Conservation (phyloP, 2,329 filamentous ascomycete species). For the Fusarium sp. region DNA sequence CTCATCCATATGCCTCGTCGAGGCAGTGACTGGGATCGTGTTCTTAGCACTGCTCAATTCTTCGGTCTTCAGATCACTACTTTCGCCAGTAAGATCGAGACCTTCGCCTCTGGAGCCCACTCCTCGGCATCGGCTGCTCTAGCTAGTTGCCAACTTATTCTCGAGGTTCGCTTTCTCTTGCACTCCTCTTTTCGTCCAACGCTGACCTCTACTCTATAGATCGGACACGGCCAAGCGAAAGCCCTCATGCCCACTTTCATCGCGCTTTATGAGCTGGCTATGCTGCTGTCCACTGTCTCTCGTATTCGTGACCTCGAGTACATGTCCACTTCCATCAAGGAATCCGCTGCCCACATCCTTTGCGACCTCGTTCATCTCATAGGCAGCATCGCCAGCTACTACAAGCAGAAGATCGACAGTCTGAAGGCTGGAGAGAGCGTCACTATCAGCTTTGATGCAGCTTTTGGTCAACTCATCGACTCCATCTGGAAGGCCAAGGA, state of each 20-base stretch:
- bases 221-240: constrained; percentile 54
- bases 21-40: constrained; percentile 58
- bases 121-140: constrained; percentile 50
- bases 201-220: constrained; percentile 46
- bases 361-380: constrained; percentile 53
- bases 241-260: constrained; percentile 56
- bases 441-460: constrained; percentile 53
- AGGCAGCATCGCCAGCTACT: constrained; percentile 52
- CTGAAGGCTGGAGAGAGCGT: constrained; percentile 42
- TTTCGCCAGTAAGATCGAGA: constrained; percentile 52
- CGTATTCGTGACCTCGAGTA: constrained; percentile 54
- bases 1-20: constrained; percentile 56
- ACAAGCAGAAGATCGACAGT: constrained; percentile 52
- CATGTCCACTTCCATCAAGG: constrained; percentile 49
- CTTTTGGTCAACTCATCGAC: constrained; percentile 53
- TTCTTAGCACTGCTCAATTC: constrained; percentile 56
- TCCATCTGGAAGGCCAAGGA: constrained; percentile 52
- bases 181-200: accelerated
- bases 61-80: constrained; percentile 56
- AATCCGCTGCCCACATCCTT: constrained; percentile 52
- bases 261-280: constrained; percentile 55
- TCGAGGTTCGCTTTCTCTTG: constrained; percentile 50
- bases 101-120: constrained; percentile 38
- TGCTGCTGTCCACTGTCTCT: constrained; percentile 53
- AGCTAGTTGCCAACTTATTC: constrained; percentile 54